Evolutionary conservation across 352 stramenopile species (phyloP), one percentile per base, ranked within the genome.

Genomic region (Phytophthora vignae): DNA sequence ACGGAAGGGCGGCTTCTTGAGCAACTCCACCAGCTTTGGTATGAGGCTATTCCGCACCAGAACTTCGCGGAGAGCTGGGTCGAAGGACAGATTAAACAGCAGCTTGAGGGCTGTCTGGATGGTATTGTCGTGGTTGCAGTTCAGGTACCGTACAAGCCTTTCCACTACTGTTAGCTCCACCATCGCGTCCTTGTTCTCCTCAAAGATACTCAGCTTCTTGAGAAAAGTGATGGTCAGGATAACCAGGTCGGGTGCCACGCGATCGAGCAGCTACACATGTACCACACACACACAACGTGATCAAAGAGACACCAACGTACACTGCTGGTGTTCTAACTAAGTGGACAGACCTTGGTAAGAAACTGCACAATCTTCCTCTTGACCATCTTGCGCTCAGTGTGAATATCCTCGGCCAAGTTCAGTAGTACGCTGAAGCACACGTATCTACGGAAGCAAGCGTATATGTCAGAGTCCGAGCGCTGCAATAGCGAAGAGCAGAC

Each of bases 1-100:
- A 59, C 94, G 86, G 68, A 98, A 98, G 0, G 87, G 90, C 19
- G 91, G 85, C 55, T 98, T 96, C 80, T 98, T 98, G 67, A 99
- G 82, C 31, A 98, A 72, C 55, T 97, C 86, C 25, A 98, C 91
- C 27, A 99, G 90, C 60, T 96, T 97, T 25, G 89, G 92, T 55
- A 98, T 96, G 9, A 98, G 78, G 21, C 89, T 93, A 77, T 92
- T 88, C 48, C 94, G 88, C 36, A 97, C 89, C 60, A 97, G 88
- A 46, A 96, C 73, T 71, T 97, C 92, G 8, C 91, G 84, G 19
- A 97, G 79, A 27, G 83, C 77, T 19, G 87, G 74, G 68, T 99
- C 92, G 73, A 99, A 99, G 11, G 92, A 98, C 55, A 99, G 67
- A 65, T 99, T 99, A 83, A 98, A 98, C 15, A 99, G 71, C 50